These are phyloP conservation scores for Leccinum solheimii DNA, from an alignment of 1,284 basidiomycete genomes.

Conservation along the genomic window DNA sequence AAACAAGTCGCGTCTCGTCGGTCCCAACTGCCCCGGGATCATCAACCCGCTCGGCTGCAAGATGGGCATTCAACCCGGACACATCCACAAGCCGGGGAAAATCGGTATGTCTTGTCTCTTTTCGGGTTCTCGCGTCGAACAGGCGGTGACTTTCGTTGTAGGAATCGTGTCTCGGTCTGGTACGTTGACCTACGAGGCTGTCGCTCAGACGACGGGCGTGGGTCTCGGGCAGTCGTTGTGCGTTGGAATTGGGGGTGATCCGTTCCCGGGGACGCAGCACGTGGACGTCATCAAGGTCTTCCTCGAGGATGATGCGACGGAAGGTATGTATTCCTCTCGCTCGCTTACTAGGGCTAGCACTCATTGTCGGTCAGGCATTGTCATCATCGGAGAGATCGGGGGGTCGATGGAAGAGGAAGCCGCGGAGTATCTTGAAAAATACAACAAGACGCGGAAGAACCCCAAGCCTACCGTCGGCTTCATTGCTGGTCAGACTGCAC, in stretches of 20 bases:
- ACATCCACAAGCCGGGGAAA: slow-evolving; percentile 94
- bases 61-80: slow-evolving; percentile 99
- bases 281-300: slow-evolving; percentile 96
- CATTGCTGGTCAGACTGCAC: slow-evolving; percentile 97
- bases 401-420: slow-evolving; percentile 99
- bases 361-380: slow-evolving; percentile 66
- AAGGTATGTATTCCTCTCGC: slow-evolving; percentile 53
- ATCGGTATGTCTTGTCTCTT: slow-evolving; percentile 60
- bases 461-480: slow-evolving; percentile 98
- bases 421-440: slow-evolving; percentile 90
- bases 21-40: slow-evolving; percentile 98
- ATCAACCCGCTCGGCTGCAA: slow-evolving; percentile 98
- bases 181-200: slow-evolving; percentile 91
- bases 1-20: slow-evolving; percentile 92
- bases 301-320: slow-evolving; percentile 89
- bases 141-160: slow-evolving; percentile 31
- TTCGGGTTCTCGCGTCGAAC: background rate
- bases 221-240: slow-evolving; percentile 97
- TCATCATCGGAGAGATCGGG: slow-evolving; percentile 98
- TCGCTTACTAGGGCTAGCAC: slow-evolving; percentile 1
- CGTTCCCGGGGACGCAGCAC: slow-evolving; percentile 97
- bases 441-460: slow-evolving; percentile 86
- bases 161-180: slow-evolving; percentile 98
- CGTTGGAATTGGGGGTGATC: slow-evolving; percentile 98
- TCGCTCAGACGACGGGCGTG: slow-evolving; percentile 92